Percentiles rank a stretch among this genome's conserved stretches.
These are phyloP conservation scores for Pycnococcus provasolii DNA, from an alignment of 139 green algal genomes.

Conservation along the genomic window DNA sequence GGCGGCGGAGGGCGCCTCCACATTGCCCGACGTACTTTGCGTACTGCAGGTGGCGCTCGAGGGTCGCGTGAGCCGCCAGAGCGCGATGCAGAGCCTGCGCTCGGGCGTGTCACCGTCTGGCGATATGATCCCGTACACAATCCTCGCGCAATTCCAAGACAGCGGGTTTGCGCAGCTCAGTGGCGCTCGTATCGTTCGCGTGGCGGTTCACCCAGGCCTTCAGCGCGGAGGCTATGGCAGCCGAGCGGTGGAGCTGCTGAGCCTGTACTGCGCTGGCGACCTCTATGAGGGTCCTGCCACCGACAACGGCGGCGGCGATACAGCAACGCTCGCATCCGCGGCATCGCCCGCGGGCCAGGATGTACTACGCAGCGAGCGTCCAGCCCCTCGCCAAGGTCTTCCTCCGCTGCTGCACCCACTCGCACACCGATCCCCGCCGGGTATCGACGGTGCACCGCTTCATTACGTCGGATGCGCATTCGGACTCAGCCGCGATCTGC, in stretches of 20 bases:
- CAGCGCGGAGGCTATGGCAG: slow-evolving; percentile 72
- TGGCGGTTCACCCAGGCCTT: slow-evolving; percentile 88
- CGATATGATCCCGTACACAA: slow-evolving; percentile 95
- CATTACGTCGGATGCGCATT: slow-evolving; percentile 90
- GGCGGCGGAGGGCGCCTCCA: slow-evolving; percentile 54
- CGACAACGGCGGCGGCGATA: not conserved
- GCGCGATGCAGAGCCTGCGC: slow-evolving; percentile 54
- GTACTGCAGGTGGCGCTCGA: slow-evolving; percentile 86
- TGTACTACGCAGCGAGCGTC: slow-evolving; percentile 43
- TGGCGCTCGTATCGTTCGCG: slow-evolving; percentile 83
- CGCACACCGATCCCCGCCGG: too few relatives aligned
- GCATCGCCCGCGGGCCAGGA: not conserved
- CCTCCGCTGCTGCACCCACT: too few relatives aligned
- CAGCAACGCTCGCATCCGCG: not conserved
- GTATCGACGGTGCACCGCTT: too few relatives aligned
- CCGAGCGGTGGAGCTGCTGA: slow-evolving; percentile 52
- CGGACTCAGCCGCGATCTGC: slow-evolving; percentile 81
- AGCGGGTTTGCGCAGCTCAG: slow-evolving; percentile 76
- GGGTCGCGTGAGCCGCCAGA: slow-evolving; percentile 63
- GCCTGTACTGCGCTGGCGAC: slow-evolving; percentile 32
- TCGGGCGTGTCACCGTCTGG: slow-evolving; percentile 53
- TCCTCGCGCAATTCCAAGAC: slow-evolving; percentile 93
- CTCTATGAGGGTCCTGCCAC: not conserved
- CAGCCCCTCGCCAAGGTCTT: not conserved
- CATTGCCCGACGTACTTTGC: slow-evolving; percentile 82